phyloP scores from a whole-genome alignment of 2,329 filamentous ascomycete genomes.

The Stemphylium beticola region DNA sequence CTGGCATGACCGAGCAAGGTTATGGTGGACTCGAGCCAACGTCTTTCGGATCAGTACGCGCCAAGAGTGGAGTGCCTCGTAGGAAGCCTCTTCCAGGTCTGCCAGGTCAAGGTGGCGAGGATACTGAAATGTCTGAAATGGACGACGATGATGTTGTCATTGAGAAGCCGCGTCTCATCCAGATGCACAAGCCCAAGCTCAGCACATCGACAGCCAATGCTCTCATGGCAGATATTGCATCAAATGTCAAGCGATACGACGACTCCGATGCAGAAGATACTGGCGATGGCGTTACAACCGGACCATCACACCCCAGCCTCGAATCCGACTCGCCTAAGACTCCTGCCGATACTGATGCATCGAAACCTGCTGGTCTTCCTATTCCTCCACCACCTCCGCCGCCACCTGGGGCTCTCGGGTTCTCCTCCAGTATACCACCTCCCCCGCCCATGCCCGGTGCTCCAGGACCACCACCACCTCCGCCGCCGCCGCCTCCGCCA shows the following conservation, averaged over 20 bases:
- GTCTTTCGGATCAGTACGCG: slow-evolving; percentile 62
- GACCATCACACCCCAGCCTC: slow-evolving; percentile 75
- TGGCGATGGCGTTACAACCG: slow-evolving; percentile 73
- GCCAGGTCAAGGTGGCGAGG: slow-evolving; percentile 45
- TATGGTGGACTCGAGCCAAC: slow-evolving; percentile 68
- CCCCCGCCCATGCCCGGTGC: slow-evolving; percentile 57
- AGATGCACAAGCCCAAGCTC: slow-evolving; percentile 76
- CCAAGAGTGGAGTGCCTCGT: slow-evolving; percentile 49
- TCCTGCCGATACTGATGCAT: slow-evolving; percentile 62
- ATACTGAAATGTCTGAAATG: slow-evolving; percentile 41
- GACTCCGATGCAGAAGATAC: slow-evolving; percentile 76
- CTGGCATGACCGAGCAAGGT: slow-evolving; percentile 53
- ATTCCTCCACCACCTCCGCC: slow-evolving; percentile 57
- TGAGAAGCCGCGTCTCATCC: slow-evolving; percentile 79
- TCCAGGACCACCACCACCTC: slow-evolving; percentile 56
- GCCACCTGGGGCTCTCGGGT: slow-evolving; percentile 48
- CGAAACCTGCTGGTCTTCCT: slow-evolving; percentile 51
- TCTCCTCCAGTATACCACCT: slow-evolving; percentile 48
- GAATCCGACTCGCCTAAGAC: slow-evolving; percentile 74
- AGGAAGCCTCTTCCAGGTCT: slow-evolving; percentile 48
- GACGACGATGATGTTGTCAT: slow-evolving; percentile 65
- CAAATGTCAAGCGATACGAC: slow-evolving; percentile 75
- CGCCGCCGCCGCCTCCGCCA: slow-evolving; percentile 56
- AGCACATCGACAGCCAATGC: slow-evolving; percentile 68
- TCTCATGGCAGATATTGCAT: slow-evolving; percentile 73